Evolutionary conservation across 192 early-diverging fungal genomes (phyloP), one percentile per base, ranked within the genome.

Genomic region (Chytriomyces sp.): DNA sequence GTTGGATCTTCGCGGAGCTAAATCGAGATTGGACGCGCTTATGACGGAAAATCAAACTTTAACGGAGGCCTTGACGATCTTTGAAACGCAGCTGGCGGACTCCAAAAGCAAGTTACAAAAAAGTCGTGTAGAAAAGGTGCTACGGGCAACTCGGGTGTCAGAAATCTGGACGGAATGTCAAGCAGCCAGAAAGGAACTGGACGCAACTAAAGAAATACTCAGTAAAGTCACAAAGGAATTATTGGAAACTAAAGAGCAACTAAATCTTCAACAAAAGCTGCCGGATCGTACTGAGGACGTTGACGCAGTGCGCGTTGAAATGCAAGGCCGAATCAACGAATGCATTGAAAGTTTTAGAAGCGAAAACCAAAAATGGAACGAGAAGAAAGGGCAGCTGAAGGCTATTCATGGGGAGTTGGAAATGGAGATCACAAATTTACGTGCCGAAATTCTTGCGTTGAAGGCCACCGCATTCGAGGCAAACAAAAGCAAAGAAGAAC

Each of bases 81-180:
- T 55, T 5, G 0, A 52, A 52, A 34, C 7, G 52, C 65, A 5
- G n/a, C 32, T 3, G 17, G 30, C 36, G 36, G 52, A 53, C 12
- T 53, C 34, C 5, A 34, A 34, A 55, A 17, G 14, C 52, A 68
- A 32, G 19, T 25, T 6, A 30, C 25, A 57, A 59, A 40, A 70
- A 31, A 49, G 36, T 31, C 44, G 52, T 22, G 31, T 70, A 19
- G 56, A 70, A 41, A 30, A 49, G 10, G 5, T 31, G 55, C 37
- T 54, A 5, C 41, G 65, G n/a, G 10, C 55, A 3, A 26, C 68
- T 38, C 54, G 68, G 5, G 52, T 70, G 10, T 70, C 68, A n/a
- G 68, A 70, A 33, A 10, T 70, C 5, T 70, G 68, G 68, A 70
- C 44, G 26, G 68, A 70, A 39, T 37, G 57, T 19, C 68, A 70